These are phyloP conservation scores for Dicorynia guianensis DNA, from an alignment of 306 rosid genomes.

Conservation along the genomic window DNA sequence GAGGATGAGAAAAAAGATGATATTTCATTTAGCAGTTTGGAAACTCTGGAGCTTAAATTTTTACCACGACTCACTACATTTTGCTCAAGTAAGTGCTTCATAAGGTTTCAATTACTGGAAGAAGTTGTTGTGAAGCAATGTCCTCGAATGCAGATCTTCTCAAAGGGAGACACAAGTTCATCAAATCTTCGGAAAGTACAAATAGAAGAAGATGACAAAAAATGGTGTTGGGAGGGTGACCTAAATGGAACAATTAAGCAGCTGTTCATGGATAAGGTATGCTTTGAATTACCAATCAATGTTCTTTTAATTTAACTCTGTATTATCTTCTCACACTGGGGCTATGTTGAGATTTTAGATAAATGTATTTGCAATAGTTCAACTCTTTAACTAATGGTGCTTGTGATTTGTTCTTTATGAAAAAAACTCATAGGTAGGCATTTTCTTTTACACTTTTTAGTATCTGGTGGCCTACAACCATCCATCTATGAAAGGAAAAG, in stretches of 20 bases:
- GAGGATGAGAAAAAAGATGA: not conserved
- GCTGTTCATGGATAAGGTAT: not conserved
- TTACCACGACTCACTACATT: not conserved
- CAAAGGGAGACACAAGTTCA: not conserved
- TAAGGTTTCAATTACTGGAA: not conserved
- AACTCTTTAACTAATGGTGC: not conserved
- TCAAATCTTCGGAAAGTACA: not conserved
- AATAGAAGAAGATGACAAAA: not conserved
- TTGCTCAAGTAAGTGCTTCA: not conserved
- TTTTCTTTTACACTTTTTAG: not conserved
- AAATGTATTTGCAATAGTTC: not conserved
- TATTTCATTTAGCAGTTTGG: not conserved
- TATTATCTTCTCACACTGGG: too few species aligned
- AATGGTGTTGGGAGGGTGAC: not conserved
- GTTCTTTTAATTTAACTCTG: too few species aligned
- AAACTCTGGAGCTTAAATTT: not conserved
- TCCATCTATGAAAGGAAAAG: not conserved
- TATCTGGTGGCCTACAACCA: not conserved
- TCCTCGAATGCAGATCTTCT: not conserved
- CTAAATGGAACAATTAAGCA: not conserved
- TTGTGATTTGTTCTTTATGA: not conserved
- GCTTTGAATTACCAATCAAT: too few species aligned
- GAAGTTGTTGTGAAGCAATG: not conserved
- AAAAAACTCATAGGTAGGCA: not conserved
- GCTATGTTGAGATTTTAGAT: not conserved